Evolutionary conservation across 352 stramenopile genomes (phyloP), one percentile per base, ranked within the genome.

Genomic region (Globisporangium abappressorium): DNA sequence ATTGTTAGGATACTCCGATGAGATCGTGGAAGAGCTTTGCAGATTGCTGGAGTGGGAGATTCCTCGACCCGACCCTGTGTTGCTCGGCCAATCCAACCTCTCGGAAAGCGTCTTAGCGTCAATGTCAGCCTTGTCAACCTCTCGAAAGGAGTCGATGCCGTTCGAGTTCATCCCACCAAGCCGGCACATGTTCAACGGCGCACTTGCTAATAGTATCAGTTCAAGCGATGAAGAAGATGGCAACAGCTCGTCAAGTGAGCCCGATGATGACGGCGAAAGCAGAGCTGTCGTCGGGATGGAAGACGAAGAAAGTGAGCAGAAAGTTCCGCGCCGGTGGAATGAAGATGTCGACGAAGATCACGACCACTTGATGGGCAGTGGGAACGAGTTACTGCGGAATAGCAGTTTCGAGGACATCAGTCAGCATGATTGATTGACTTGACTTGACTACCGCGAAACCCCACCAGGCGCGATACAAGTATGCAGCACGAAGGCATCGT

Each of bases 11-110:
- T 94, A 93, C 67, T 94, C 87, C 51, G 87, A 94, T 53, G 87
- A 94, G 18, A 94, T 94, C 55, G 83, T 94, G 11, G 77, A 91
- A 71, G 87, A 94, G 66, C 70, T 94, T 38, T 93, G 87, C 53
- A 77, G 87, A 47, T 57, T 85, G 61, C 83, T 94, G 0, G 85
- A 77, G 12, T 94, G 87, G 87, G 81, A 92, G 64, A 87, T 94
- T 26, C 87, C 87, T 20, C 80, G 78, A 51, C 87, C 87, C 1
- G 85, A 94, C 64, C 82, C 84, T 0, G 78, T 86, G 22, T 55
- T 92, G 24, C 68, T 94, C 12, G 75, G 75, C 2, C 85, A 92
- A 68, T 91, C 79, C 0, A 84, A 91, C 34, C 73, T 92, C 22
- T 64, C 72, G 33, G 53, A 74, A 54, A 58, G 67, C 28, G 66